Evolutionary conservation across 495 filamentous ascomycete genomes (phyloP), one percentile per base, ranked within the genome.

Genomic region (Penicillium egyptiacum): DNA sequence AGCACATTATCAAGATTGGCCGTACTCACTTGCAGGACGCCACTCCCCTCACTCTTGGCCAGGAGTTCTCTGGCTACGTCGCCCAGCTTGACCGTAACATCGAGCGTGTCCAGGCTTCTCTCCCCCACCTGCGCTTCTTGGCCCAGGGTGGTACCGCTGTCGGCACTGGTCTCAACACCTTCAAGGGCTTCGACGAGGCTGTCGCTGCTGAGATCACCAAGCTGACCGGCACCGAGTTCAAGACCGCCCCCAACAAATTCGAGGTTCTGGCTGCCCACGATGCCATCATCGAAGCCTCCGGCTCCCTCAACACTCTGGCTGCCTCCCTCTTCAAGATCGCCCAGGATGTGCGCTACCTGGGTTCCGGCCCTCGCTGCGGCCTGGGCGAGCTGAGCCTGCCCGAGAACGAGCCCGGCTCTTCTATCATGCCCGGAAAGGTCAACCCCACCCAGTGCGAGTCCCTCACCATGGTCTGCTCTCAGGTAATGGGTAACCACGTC

Each of bases 361-460:
- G 95, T 53, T 96, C 90, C 60, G 94, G 94, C 10, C 94, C 94
- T 40, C 89, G 94, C 50, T 98, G 94, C 76, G 94, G 94, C 63
- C 86, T 98, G 11, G 93, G 91, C 52, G 94, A 98, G 77, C 83
- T 98, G 45, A 81, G 79, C 59, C 84, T 98, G 25, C 94, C 94
- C 37, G 94, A 98, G 80, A 98, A 98, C 76, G 94, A 98, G 81
- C 94, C 94, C 17, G 94, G 94, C 46, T 89, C 85, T 64, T 94
- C 89, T 53, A 98, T 98, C 79, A 98, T 98, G 94, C 94, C 94
- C 28, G 94, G 94, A 64, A 98, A 98, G 81, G 94, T 98, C 65
- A 98, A 98, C 81, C 94, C 94, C 33, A 98, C 94, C 25, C 94
- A 98, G 78, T 96, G 91, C 77, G 94, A 98, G 82, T 89, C 92